Evolutionary conservation across 345 rosid genomes (phyloP).

Genomic region (Brassica cretica): DNA sequence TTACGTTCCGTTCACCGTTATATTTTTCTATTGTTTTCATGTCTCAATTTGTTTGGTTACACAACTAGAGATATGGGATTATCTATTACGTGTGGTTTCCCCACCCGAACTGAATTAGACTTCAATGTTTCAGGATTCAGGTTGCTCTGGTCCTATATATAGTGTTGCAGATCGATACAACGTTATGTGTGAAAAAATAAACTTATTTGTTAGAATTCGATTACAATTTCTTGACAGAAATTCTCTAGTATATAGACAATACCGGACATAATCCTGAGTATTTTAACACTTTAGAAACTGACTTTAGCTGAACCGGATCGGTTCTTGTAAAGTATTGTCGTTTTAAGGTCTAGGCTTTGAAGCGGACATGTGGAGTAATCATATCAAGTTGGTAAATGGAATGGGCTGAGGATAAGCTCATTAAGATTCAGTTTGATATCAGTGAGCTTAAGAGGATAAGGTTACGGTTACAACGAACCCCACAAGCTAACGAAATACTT

Average conservation of each 20-base stretch:
- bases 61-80: not conserved
- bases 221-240: not conserved
- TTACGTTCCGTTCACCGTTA: constrained; percentile 31
- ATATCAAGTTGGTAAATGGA: too few species aligned
- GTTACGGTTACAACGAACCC: too few species aligned
- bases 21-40: not conserved
- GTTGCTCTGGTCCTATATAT: not conserved
- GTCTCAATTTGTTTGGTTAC: not conserved
- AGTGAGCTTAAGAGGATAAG: too few species aligned
- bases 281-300: not conserved
- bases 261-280: not conserved
- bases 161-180: not conserved
- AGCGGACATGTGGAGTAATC: too few species aligned
- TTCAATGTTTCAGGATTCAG: not conserved
- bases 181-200: not conserved
- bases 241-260: not conserved
- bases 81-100: not conserved
- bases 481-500: too few species aligned
- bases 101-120: not conserved
- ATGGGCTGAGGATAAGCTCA: too few species aligned
- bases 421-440: too few species aligned
- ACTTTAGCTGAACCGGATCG: not conserved
- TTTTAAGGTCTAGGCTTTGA: too few species aligned
- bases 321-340: not conserved
- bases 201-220: not conserved